Evolutionary conservation across 495 filamentous ascomycete genomes (phyloP), one percentile per base, ranked within the genome.

Genomic region (Penicillium paxilli): DNA sequence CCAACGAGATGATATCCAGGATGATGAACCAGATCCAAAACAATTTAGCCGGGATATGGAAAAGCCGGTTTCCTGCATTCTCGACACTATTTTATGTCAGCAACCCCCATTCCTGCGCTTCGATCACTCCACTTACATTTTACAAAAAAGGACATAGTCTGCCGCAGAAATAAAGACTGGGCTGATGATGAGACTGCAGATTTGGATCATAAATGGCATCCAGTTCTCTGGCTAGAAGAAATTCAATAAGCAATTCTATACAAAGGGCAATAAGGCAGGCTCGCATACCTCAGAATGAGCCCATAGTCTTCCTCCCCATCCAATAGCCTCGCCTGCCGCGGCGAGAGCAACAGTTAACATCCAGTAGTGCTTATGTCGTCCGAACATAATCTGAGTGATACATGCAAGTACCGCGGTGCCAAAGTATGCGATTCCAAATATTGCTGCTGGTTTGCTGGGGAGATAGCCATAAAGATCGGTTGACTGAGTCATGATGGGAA

Each of bases 181-280:
- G n/a, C n/a, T 44, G 25, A 52, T 19, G 23, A 17, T 26, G 17
- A 52, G 38, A 45, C 49, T 52, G 25, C 49, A 52, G n/a, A 52
- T 44, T 22, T 52, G 49, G 20, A 52, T 52, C 49, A 52, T 45
- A 20, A 44, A 52, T 7, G 49, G 24, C 49, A 52, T 44, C 49
- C 49, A 52, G 14, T 33, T 25, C 1, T 5, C 19, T 24, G 49
- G 49, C 49, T 52, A 3, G 14, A 30, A 7, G 26, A 6, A 1
- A 24, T 9, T 52, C 24, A 52, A 6, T 4, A 35, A 32, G 6
- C 2, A 6, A 4, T 7, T 16, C 16, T 16, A 16, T 1, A 38
- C 4, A 19, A 19, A 5, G 6, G 0, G 35, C n/a, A n/a, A 4
- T 16, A 2, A 19, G 17, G 5, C 17, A 38, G 38, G 9, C 5